A percentile compares a stretch with the other conserved stretches of the same genome.
phyloP scores from a whole-genome alignment of 495 filamentous ascomycete genomes.

The Trichoderma reesei region DNA sequence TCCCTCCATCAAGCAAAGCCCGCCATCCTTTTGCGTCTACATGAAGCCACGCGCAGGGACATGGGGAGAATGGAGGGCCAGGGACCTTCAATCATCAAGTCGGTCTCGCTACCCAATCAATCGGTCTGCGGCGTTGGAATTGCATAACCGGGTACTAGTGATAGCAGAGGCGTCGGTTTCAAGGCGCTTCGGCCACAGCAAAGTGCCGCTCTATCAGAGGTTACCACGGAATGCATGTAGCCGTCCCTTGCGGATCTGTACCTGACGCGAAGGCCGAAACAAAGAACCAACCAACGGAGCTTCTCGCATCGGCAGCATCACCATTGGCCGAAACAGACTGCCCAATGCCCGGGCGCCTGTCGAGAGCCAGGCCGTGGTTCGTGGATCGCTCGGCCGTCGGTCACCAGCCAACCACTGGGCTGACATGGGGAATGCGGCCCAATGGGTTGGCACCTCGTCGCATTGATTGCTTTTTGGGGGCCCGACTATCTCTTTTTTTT shows the following conservation, averaged over 20 bases:
- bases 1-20: conserved; percentile 6
- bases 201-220: background rate
- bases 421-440: conserved; percentile 2
- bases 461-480: conserved; percentile 5
- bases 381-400: background rate
- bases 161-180: background rate
- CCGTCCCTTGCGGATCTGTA: conserved; percentile 3
- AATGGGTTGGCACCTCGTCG: conserved; percentile 1
- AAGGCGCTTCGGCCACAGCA: background rate
- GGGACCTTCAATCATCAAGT: too few species aligned
- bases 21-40: background rate
- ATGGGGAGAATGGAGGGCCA: background rate
- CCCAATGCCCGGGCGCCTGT: background rate
- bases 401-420: conserved; percentile 5
- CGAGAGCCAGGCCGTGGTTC: background rate
- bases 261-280: background rate
- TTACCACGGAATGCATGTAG: conserved; percentile 4
- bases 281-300: background rate
- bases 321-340: background rate
- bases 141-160: background rate
- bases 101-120: background rate
- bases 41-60: conserved; percentile 1
- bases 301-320: background rate
- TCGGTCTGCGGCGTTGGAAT: too few species aligned
- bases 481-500: too few species aligned